phyloP scores from a whole-genome alignment of 75 land plant species.

The Ceratopteris richardii region DNA sequence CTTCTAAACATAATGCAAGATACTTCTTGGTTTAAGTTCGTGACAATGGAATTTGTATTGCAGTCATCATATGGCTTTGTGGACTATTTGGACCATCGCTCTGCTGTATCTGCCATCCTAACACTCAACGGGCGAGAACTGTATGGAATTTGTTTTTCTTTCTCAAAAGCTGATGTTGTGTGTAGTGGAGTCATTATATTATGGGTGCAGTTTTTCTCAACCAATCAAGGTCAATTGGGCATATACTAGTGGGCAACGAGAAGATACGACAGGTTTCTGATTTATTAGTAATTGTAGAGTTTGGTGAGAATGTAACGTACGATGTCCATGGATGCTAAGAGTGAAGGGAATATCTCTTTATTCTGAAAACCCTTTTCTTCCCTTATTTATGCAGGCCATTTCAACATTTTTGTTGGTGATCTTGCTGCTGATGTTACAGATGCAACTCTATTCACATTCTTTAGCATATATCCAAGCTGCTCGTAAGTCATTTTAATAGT shows the following conservation, averaged over 20 bases:
- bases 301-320: too few species aligned
- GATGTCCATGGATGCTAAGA: too few species aligned
- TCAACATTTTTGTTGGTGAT: conserved; percentile 95
- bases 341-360: too few species aligned
- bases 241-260: conserved; percentile 94
- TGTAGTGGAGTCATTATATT: too few species aligned
- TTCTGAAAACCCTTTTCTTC: too few species aligned
- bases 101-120: conserved; percentile 79
- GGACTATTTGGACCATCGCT: conserved; percentile 87
- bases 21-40: too few species aligned
- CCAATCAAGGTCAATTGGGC: conserved; percentile 99
- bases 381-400: conserved; percentile 52
- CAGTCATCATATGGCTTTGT: conserved; percentile 99
- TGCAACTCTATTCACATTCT: conserved; percentile 74
- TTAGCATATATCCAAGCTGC: conserved; percentile 74
- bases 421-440: conserved; percentile 96
- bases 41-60: too few species aligned
- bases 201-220: conserved; percentile 42
- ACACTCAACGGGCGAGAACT: conserved; percentile 82
- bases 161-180: too few species aligned
- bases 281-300: not conserved
- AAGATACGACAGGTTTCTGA: conserved; percentile 87
- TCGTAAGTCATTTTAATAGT: conserved; percentile 59
- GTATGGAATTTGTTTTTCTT: conserved; percentile 36
- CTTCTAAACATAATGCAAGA: too few species aligned